Evolutionary conservation across 345 rosid genomes (phyloP), one percentile per base, ranked within the genome.

Genomic region (Populus simonii): DNA sequence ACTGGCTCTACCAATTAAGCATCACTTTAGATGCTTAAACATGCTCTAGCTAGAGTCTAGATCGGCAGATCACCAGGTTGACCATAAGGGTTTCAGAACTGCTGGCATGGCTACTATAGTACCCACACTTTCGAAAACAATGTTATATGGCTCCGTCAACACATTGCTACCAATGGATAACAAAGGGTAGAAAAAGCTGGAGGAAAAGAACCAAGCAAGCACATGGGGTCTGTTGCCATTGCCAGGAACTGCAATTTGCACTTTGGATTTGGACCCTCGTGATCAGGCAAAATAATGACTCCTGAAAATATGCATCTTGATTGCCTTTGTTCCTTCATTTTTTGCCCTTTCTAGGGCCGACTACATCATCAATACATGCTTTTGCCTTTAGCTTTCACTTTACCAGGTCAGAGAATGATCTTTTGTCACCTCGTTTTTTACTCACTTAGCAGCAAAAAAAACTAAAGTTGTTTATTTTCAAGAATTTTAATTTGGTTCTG

Each of bases 21-120:
- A 3, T 41, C 3, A 9, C 45, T 41, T 41, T 12, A 41, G 10
- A 9, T 41, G 8, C 39, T 36, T 7, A 6, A 36, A 41, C 0
- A 41, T 10, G 13, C 0, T 0, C 4, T 33, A 33, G 1, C 39
- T 1, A 0, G 39, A 7, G 8, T 36, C 1, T 6, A 9, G 43
- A 0, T 39, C 12, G 4, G 12, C 2, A 9, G 45, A 41, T 9
- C n/a, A n/a, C n/a, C n/a, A n/a, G n/a, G n/a, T n/a, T n/a, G n/a
- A n/a, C n/a, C n/a, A n/a, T n/a, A n/a, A n/a, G n/a, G n/a, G n/a
- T n/a, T n/a, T n/a, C 0, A 3, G 2, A 12, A 11, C 45, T 2
- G 45, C 1, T 38, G 13, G 23, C 41, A 6, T 4, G 15, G 31
- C 27, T 10, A 38, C 13, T 41, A 41, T 41, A 41, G 13, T 2